Evolutionary conservation across 2,329 filamentous ascomycete species (phyloP).

Genomic region (Aspergillus tanneri): DNA sequence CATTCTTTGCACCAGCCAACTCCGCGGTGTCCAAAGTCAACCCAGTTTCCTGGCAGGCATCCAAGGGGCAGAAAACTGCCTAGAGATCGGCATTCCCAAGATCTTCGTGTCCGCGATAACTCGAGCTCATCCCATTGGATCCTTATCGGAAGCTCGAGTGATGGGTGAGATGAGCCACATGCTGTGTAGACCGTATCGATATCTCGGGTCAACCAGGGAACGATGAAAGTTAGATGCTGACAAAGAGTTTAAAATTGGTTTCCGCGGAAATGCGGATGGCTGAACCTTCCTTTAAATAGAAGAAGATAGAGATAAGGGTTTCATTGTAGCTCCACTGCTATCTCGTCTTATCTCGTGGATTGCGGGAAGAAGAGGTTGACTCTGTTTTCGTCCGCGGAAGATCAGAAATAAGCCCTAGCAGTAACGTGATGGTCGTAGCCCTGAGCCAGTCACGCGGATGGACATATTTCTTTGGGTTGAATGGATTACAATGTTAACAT

Average conservation of each 20-base stretch:
- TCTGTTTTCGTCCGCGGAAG: too few relatives aligned
- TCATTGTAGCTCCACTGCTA: not conserved
- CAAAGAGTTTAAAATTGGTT: not conserved
- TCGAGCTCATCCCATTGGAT: constrained; percentile 25
- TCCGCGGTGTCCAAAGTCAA: constrained; percentile 1
- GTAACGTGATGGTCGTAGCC: constrained; percentile 7
- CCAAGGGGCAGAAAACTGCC: not conserved
- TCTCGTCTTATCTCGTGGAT: not conserved
- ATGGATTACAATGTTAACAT: too few relatives aligned
- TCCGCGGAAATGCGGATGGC: constrained; percentile 12
- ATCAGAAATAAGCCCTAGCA: constrained; percentile 1
- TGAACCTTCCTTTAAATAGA: constrained; percentile 6
- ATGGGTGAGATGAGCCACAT: not conserved
- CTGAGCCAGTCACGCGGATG: too few relatives aligned
- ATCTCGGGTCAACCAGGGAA: not conserved
- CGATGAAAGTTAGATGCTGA: not conserved
- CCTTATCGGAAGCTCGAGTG: not conserved
- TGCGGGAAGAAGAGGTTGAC: not conserved
- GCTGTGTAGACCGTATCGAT: not conserved
- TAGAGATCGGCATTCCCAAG: constrained; percentile 4
- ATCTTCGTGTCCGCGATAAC: constrained; percentile 22
- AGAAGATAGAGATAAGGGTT: not conserved
- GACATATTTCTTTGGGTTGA: too few relatives aligned
- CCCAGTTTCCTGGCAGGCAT: not conserved
- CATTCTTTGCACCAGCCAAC: not conserved